Percentiles rank a stretch among this genome's conserved stretches.
These are phyloP conservation scores for Pseudomonodictys pantanalensis DNA, from an alignment of 495 filamentous ascomycete species.

Conservation along the genomic window DNA sequence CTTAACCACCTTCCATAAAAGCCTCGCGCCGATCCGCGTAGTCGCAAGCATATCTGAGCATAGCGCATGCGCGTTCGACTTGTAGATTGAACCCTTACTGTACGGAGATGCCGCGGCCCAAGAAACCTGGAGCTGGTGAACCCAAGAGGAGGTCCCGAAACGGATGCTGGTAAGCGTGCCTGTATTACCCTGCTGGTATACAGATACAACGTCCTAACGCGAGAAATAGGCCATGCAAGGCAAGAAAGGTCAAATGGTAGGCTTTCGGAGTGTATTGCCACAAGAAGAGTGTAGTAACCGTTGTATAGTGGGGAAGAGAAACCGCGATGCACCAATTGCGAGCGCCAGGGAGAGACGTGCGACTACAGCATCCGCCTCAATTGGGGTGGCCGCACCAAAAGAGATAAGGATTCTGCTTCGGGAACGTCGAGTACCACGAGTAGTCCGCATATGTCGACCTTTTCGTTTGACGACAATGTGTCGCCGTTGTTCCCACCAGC, in stretches of 20 bases:
- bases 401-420: slow-evolving; percentile 37
- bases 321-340: slow-evolving; percentile 73
- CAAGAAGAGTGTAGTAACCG: slow-evolving; percentile 28
- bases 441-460: slow-evolving; percentile 23
- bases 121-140: slow-evolving; percentile 42
- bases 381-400: slow-evolving; percentile 70
- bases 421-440: slow-evolving; percentile 25
- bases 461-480: slow-evolving; percentile 22
- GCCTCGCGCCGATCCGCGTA: slow-evolving; percentile 9
- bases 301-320: slow-evolving; percentile 64
- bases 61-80: neutral
- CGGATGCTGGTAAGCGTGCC: slow-evolving; percentile 71
- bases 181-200: neutral
- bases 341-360: slow-evolving; percentile 70
- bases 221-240: slow-evolving; percentile 58
- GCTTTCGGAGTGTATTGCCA: no score
- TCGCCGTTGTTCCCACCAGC: slow-evolving; percentile 16
- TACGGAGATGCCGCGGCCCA: slow-evolving; percentile 41
- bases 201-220: slow-evolving; percentile 2
- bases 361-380: slow-evolving; percentile 85
- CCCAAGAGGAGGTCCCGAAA: slow-evolving; percentile 67
- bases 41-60: neutral
- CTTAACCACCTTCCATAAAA: slow-evolving; percentile 13
- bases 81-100: neutral
- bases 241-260: slow-evolving; percentile 80